Evolutionary conservation across 805 yeast genomes (phyloP), one percentile per base, ranked within the genome.

Genomic region (Pichia occidentalis): DNA sequence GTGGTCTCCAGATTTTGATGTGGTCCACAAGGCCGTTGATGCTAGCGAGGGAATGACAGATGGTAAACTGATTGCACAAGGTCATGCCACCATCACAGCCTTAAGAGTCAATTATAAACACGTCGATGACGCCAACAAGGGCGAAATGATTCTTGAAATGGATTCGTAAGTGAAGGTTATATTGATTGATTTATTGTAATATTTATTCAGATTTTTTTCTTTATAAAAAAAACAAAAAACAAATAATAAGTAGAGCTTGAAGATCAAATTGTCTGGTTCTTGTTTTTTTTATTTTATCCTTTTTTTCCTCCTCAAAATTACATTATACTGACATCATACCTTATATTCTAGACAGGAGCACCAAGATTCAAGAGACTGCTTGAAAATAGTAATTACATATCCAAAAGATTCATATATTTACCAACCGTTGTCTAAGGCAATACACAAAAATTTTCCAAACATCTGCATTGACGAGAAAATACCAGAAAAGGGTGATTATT

Each of bases 1-100:
- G 44, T 90, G 98, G 98, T 67, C 68, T 30, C 98, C 98, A 1
- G 76, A 87, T 54, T 86, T 85, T 59, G 72, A 70, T 30, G 60
- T 68, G 18, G 86, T 83, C 11, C 82, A 80, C 53, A 63, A 71
- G 34, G 67, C 71, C 7, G 73, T 75, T 11, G 50, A 57, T 14
- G 61, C 52, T 11, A 63, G 68, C 14, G 51, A 60, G 3, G 64
- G 57, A 1, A 72, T 76, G 33, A 71, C 74, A 24, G 96, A 87
- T 55, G 87, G 84, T 39, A 71, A 81, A 60, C 79, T 77, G 4
- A 67, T 87, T 16, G 69, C 74, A 41, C 67, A 73, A 34, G 85
- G 83, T 31, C 69, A 71, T 34, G 73, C 81, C 31, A 62, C 80
- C 45, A 78, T 81, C 24, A 78, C 87, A 2, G 84, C 85, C 1